Percentiles rank a stretch among this genome's conserved stretches.
These are phyloP conservation scores for Phytophthora lateralis DNA, from an alignment of 352 stramenopile species.

Conservation along the genomic window DNA sequence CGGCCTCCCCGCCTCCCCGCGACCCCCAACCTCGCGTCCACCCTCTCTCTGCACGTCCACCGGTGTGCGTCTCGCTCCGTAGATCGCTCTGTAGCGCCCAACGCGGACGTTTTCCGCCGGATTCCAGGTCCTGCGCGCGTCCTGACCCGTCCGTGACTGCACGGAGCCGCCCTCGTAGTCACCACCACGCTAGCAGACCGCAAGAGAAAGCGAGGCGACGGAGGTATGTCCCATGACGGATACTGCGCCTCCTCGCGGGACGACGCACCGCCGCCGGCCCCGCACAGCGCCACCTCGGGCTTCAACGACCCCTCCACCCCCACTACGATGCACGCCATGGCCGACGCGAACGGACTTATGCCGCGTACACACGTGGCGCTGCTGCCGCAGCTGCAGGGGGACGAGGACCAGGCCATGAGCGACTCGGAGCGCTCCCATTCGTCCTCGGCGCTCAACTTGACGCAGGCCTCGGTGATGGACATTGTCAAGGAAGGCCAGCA, in stretches of 20 bases:
- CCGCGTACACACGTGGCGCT: constrained; percentile 20
- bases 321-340: constrained; percentile 28
- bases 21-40: neutral
- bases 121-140: no score
- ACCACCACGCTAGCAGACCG: constrained; percentile 50
- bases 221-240: constrained; percentile 67
- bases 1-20: neutral
- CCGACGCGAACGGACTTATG: constrained; percentile 25
- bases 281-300: constrained; percentile 30
- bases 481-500: constrained; percentile 76
- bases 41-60: neutral
- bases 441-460: constrained; percentile 48
- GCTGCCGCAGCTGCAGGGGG: constrained; percentile 27
- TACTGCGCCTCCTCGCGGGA: constrained; percentile 56
- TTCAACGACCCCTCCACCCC: constrained; percentile 27
- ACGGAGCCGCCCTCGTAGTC: constrained; percentile 23
- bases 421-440: constrained; percentile 24
- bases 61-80: neutral
- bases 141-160: constrained; percentile 22
- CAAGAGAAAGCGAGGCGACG: constrained; percentile 63
- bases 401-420: constrained; percentile 45
- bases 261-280: constrained; percentile 35
- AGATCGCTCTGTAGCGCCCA: neutral
- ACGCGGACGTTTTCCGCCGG: neutral
- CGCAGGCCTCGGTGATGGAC: constrained; percentile 56